Evolutionary conservation across 768 basidiomycete species (phyloP).

Genomic region (Tricholoma matsutake): DNA sequence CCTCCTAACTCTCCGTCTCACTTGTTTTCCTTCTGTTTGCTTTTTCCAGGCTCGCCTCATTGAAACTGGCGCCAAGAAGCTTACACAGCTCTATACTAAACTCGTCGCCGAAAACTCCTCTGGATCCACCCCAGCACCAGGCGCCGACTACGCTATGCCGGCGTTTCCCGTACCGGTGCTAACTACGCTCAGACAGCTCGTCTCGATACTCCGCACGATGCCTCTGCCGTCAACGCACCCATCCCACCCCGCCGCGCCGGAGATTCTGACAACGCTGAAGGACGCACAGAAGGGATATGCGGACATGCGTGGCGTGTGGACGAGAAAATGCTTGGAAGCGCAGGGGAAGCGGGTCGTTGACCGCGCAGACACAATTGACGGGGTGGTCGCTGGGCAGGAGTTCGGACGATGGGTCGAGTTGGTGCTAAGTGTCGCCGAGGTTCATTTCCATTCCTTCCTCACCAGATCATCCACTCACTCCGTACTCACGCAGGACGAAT

Average conservation of each 20-base stretch:
- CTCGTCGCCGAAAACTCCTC: slow-evolving; percentile 85
- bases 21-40: not conserved
- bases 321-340: slow-evolving; percentile 67
- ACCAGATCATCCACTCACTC: not conserved
- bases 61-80: slow-evolving; percentile 81
- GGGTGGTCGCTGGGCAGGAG: slow-evolving; percentile 63
- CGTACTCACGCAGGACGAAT: slow-evolving; percentile 51
- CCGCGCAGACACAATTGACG: slow-evolving; percentile 65
- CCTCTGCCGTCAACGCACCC: slow-evolving; percentile 80
- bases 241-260: slow-evolving; percentile 70
- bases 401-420: slow-evolving; percentile 70
- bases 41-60: slow-evolving; percentile 58
- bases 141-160: slow-evolving; percentile 49
- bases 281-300: slow-evolving; percentile 83
- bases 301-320: slow-evolving; percentile 84
- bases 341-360: slow-evolving; percentile 69
- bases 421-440: slow-evolving; percentile 65
- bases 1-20: not conserved
- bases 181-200: slow-evolving; percentile 56
- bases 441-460: slow-evolving; percentile 24
- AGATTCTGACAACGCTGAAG: slow-evolving; percentile 60
- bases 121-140: slow-evolving; percentile 63
- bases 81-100: slow-evolving; percentile 81
- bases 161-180: slow-evolving; percentile 56
- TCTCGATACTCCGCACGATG: slow-evolving; percentile 65